Evolutionary conservation across 1,284 basidiomycete species (phyloP).

Genomic region (Austropuccinia psidii): DNA sequence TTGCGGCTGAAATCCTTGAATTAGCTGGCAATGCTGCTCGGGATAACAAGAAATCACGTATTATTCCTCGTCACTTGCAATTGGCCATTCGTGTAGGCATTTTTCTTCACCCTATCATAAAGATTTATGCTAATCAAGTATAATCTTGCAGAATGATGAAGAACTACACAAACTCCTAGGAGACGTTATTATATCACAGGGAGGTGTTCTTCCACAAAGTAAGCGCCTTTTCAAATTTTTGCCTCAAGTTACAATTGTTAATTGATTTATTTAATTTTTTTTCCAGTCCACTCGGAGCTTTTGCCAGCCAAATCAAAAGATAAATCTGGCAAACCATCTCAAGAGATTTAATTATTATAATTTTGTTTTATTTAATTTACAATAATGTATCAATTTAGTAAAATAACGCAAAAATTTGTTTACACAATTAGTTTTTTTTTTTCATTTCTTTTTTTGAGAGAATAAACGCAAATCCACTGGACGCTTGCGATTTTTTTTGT

Average conservation of each 20-base stretch:
- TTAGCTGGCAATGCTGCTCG: slow-evolving; percentile 69
- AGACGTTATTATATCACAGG: slow-evolving; percentile 10
- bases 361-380: too few species aligned
- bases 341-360: not conserved
- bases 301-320: slow-evolving; percentile 9
- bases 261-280: not conserved
- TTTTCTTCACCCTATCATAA: too few species aligned
- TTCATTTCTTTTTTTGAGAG: too few species aligned
- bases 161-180: slow-evolving; percentile 4
- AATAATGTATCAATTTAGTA: too few species aligned
- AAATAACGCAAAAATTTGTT: too few species aligned
- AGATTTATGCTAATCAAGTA: not conserved
- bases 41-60: slow-evolving; percentile 75
- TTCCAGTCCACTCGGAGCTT: slow-evolving; percentile 13
- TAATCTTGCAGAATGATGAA: slow-evolving; percentile 19
- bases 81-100: slow-evolving; percentile 60
- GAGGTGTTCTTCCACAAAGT: slow-evolving; percentile 24
- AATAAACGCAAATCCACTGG: too few species aligned
- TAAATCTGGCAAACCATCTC: not conserved
- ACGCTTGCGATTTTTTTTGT: too few species aligned
- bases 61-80: slow-evolving; percentile 80
- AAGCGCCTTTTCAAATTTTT: not conserved
- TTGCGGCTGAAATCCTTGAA: slow-evolving; percentile 79
- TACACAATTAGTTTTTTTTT: too few species aligned
- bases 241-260: not conserved